Percentiles rank a stretch among this genome's conserved stretches.
Conservation (phyloP, 768 basidiomycete genomes). For the Psilocybe cyanescens region DNA sequence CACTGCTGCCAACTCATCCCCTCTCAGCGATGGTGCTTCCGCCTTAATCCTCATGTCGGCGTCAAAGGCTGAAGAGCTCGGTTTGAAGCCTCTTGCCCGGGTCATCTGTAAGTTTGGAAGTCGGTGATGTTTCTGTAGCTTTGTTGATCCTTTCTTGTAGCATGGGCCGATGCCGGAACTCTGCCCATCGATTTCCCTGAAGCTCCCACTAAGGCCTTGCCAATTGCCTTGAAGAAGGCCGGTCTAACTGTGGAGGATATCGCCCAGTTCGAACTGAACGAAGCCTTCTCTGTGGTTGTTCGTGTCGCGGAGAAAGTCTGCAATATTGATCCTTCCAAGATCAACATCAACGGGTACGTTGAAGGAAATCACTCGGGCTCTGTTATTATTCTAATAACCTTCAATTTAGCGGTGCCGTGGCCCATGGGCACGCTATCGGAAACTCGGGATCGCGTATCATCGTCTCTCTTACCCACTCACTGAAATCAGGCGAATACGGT, state of each 20-base stretch:
- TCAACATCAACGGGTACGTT: slow-evolving; percentile 86
- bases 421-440: slow-evolving; percentile 95
- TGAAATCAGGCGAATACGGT: slow-evolving; percentile 92
- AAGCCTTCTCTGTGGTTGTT: slow-evolving; percentile 96
- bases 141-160: slow-evolving; percentile 41
- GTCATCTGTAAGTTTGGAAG: slow-evolving; percentile 74
- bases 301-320: slow-evolving; percentile 90
- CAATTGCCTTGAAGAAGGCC: slow-evolving; percentile 85
- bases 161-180: slow-evolving; percentile 96
- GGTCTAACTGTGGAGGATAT: slow-evolving; percentile 85
- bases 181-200: slow-evolving; percentile 97
- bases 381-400: slow-evolving; percentile 19
- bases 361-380: slow-evolving; percentile 3
- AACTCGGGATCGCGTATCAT: slow-evolving; percentile 95
- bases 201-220: slow-evolving; percentile 92
- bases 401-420: slow-evolving; percentile 84
- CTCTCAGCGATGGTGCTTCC: slow-evolving; percentile 94
- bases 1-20: slow-evolving; percentile 96
- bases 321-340: slow-evolving; percentile 81
- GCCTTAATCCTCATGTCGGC: slow-evolving; percentile 95
- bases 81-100: slow-evolving; percentile 91
- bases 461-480: slow-evolving; percentile 89
- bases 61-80: slow-evolving; percentile 89
- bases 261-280: slow-evolving; percentile 93
- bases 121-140: slow-evolving; percentile 5